Conservation (phyloP, 2,329 filamentous ascomycete genomes). For the Diaporthe sp. region DNA sequence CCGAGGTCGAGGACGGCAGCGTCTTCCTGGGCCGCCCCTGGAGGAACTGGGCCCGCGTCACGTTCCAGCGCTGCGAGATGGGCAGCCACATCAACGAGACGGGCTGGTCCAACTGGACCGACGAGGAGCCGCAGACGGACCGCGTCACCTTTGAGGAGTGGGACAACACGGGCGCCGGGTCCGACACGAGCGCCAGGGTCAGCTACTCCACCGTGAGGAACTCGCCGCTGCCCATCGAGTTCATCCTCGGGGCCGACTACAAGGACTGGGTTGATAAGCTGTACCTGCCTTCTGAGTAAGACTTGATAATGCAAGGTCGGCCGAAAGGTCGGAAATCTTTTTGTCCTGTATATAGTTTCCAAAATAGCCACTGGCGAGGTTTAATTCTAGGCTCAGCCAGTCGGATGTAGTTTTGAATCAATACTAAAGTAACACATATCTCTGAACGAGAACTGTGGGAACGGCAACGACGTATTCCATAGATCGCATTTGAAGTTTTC, state of each 20-base stretch:
- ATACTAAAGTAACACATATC: not conserved
- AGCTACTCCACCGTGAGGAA: slow-evolving; percentile 58
- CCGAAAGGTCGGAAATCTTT: not conserved
- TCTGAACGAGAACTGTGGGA: not conserved
- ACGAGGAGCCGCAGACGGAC: slow-evolving; percentile 57
- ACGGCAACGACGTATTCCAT: too few species aligned
- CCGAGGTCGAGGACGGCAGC: slow-evolving; percentile 54
- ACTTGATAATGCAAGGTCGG: not conserved
- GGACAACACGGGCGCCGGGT: slow-evolving; percentile 64
- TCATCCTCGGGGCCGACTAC: slow-evolving; percentile 26
- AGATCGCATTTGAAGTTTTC: not conserved
- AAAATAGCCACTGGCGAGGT: not conserved
- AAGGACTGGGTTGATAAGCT: slow-evolving; percentile 27
- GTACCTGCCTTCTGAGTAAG: slow-evolving; percentile 10
- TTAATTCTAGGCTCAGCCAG: not conserved
- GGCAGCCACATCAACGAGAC: slow-evolving; percentile 62
- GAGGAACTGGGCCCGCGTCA: slow-evolving; percentile 62
- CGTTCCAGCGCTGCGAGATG: slow-evolving; percentile 62
- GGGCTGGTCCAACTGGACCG: slow-evolving; percentile 66
- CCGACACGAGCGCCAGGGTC: slow-evolving; percentile 60
- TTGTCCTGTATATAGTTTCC: slow-evolving; percentile 26
- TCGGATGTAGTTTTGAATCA: not conserved
- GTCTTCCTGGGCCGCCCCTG: slow-evolving; percentile 68
- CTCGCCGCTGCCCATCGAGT: slow-evolving; percentile 51
- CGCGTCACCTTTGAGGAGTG: slow-evolving; percentile 69